Evolutionary conservation across 2,329 filamentous ascomycete species (phyloP).

Genomic region (Penicillium sp.): DNA sequence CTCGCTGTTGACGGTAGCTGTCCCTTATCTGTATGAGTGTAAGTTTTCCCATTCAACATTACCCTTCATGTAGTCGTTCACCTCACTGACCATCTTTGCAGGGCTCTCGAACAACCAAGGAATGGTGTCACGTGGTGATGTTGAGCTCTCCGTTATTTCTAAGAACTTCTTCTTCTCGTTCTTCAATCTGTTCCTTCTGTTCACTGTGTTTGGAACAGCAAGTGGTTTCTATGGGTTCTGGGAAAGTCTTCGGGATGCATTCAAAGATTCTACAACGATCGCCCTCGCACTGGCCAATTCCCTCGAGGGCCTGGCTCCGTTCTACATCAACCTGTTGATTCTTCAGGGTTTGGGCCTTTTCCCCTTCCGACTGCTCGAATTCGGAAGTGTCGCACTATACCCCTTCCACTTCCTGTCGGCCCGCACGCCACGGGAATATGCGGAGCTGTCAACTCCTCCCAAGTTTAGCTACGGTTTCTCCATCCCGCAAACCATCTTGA

Average conservation of each 20-base stretch:
- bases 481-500: conserved; percentile 83
- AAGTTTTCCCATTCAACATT: conserved; percentile 28
- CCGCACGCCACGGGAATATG: conserved; percentile 85
- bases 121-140: conserved; percentile 90
- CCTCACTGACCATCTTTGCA: conserved; percentile 28
- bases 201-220: conserved; percentile 81
- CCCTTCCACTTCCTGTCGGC: conserved; percentile 75
- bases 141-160: conserved; percentile 90
- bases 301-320: conserved; percentile 71
- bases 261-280: conserved; percentile 77
- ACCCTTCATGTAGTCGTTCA: neutral
- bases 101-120: conserved; percentile 84
- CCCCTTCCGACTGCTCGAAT: conserved; percentile 85
- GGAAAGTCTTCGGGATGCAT: conserved; percentile 65
- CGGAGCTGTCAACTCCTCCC: conserved; percentile 76
- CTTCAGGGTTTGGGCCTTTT: conserved; percentile 92
- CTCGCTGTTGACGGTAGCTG: conserved; percentile 81
- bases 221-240: conserved; percentile 69
- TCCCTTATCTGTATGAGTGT: conserved; percentile 94
- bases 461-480: conserved; percentile 96
- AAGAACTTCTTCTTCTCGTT: conserved; percentile 99
- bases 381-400: conserved; percentile 81
- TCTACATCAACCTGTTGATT: conserved; percentile 93
- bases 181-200: conserved; percentile 97
- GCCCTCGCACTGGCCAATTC: conserved; percentile 73